Conservation (phyloP, 345 rosid species). For the Rhizophora mangle region DNA sequence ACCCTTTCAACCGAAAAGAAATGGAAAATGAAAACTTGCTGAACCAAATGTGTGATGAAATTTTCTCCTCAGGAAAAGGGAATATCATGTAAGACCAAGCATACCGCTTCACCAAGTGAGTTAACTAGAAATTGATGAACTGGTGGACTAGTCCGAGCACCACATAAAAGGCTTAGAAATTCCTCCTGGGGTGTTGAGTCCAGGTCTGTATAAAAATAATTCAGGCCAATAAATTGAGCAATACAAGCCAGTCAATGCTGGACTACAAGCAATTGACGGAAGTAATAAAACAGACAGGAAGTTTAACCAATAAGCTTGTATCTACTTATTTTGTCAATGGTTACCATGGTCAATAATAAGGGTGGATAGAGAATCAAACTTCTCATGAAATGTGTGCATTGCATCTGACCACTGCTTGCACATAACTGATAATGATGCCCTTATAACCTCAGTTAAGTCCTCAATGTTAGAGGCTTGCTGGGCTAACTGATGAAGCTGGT, state of each 20-base stretch:
- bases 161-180: conserved; percentile 83
- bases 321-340: conserved; percentile 15
- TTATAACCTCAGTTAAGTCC: conserved; percentile 76
- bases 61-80: conserved; percentile 13
- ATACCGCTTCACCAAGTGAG: conserved; percentile 82
- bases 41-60: conserved; percentile 12
- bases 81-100: conserved; percentile 17
- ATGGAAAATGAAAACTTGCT: conserved; percentile 2
- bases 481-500: conserved; percentile 94
- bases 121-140: conserved; percentile 87
- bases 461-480: conserved; percentile 85
- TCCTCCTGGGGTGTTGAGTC: conserved; percentile 95
- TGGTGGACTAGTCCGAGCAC: conserved; percentile 87
- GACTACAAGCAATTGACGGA: not conserved
- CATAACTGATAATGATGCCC: conserved; percentile 73
- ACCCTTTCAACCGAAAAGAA: conserved; percentile 47
- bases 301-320: conserved; percentile 7
- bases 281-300: conserved; percentile 13
- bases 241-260: not conserved
- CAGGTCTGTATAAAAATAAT: conserved; percentile 45
- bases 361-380: conserved; percentile 68
- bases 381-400: conserved; percentile 66
- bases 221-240: conserved; percentile 10
- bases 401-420: conserved; percentile 87
- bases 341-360: conserved; percentile 76